phyloP scores from a whole-genome alignment of 257 asterid genomes.

The Fraxinus pennsylvanica region DNA sequence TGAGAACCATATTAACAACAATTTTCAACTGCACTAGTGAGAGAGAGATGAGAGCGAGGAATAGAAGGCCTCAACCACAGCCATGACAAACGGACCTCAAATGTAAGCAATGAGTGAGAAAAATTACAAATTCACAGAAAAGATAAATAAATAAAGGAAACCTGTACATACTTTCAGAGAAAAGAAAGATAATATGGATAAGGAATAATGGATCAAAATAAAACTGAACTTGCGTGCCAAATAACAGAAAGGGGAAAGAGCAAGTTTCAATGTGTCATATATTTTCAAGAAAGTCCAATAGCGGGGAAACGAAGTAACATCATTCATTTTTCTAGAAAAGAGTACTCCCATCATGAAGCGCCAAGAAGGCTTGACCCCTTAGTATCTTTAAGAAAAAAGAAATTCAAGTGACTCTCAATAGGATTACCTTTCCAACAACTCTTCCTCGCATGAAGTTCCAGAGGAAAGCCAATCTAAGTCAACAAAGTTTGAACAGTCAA shows the following conservation, averaged over 20 bases:
- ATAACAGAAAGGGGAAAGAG: background rate
- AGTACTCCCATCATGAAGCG: conserved; percentile 7
- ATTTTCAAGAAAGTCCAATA: background rate
- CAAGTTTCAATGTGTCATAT: background rate
- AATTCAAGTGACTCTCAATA: conserved; percentile 13
- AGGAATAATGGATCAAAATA: conserved; percentile 6
- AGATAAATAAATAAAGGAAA: background rate
- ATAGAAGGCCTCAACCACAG: conserved; percentile 6
- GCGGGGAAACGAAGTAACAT: background rate
- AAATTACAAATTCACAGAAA: background rate
- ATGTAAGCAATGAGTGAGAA: conserved; percentile 13
- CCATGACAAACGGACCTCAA: background rate
- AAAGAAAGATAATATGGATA: background rate
- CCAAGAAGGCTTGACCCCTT: background rate
- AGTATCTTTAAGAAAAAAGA: background rate
- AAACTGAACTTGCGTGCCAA: background rate
- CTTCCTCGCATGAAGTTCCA: conserved; percentile 90
- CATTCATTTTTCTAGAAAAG: background rate
- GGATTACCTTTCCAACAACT: conserved; percentile 74
- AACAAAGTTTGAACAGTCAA: conserved; percentile 86
- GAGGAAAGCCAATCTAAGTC: conserved; percentile 95
- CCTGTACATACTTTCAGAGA: background rate
- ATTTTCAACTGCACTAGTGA: background rate
- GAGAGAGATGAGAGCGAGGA: conserved; percentile 6
- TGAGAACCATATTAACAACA: background rate